Percentiles rank a stretch among this genome's conserved stretches.
Evolutionary conservation across 345 rosid species (phyloP).

Genomic region (Moricandia moricandioides): DNA sequence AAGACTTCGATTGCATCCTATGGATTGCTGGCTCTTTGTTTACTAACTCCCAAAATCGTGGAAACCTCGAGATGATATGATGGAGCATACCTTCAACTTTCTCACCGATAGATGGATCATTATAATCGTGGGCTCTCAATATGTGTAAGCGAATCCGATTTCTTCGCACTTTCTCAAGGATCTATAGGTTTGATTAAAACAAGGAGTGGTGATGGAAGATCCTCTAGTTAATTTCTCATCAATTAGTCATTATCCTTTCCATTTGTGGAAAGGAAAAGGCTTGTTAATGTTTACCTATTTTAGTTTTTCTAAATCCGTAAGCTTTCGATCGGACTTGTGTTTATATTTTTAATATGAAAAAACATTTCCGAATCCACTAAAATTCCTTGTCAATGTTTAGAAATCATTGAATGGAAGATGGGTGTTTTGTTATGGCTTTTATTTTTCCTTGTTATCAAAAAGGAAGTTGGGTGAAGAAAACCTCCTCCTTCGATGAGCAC

Average conservation of each 20-base stretch:
- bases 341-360: not conserved
- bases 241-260: not conserved
- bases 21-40: not conserved
- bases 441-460: not conserved
- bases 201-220: not conserved
- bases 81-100: constrained; percentile 3
- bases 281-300: not conserved
- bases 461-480: not conserved
- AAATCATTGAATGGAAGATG: not conserved
- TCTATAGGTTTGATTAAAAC: not conserved
- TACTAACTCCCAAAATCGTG: not conserved
- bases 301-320: not conserved
- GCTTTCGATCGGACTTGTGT: not conserved
- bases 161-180: not conserved
- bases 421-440: not conserved
- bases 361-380: not conserved
- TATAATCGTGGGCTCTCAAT: not conserved
- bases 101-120: not conserved
- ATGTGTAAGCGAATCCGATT: not conserved
- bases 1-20: not conserved
- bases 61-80: not conserved
- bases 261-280: not conserved
- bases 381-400: not conserved
- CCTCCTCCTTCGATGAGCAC: not conserved
- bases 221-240: not conserved